A percentile compares a stretch with the other conserved stretches of the same genome.
phyloP scores from a whole-genome alignment of 139 green algal genomes.

The Chlamydomonas sp. region DNA sequence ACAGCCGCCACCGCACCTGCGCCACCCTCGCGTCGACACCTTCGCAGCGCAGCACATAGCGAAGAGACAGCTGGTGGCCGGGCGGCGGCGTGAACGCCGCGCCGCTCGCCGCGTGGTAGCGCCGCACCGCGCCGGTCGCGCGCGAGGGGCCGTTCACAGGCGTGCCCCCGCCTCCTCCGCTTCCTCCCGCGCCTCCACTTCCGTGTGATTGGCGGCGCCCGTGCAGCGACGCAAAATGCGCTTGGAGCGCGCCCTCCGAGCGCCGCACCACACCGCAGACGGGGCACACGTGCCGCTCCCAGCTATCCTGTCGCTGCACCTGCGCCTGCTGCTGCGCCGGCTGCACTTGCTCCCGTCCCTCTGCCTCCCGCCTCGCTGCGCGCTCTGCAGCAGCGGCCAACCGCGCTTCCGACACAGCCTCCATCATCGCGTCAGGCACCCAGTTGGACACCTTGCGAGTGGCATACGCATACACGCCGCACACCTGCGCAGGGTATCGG shows the following conservation, averaged over 20 bases:
- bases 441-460: conserved; percentile 24
- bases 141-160: background rate
- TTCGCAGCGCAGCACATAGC: conserved; percentile 11
- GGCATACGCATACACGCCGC: conserved; percentile 19
- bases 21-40: conserved; percentile 1
- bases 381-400: background rate
- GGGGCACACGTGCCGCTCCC: background rate
- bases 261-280: conserved; percentile 10
- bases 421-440: conserved; percentile 16
- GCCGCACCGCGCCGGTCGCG: background rate
- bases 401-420: background rate
- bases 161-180: background rate
- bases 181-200: background rate
- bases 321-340: background rate
- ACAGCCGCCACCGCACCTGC: too few relatives aligned
- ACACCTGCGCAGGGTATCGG: background rate
- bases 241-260: background rate
- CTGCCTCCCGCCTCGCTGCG: background rate
- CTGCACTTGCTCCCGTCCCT: background rate
- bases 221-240: conserved; percentile 11
- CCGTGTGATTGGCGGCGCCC: background rate
- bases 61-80: conserved; percentile 2
- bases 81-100: conserved; percentile 2
- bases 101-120: background rate
- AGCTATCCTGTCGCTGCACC: background rate